Conservation (phyloP, 345 rosid genomes). For the Schrenkiella parvula region DNA sequence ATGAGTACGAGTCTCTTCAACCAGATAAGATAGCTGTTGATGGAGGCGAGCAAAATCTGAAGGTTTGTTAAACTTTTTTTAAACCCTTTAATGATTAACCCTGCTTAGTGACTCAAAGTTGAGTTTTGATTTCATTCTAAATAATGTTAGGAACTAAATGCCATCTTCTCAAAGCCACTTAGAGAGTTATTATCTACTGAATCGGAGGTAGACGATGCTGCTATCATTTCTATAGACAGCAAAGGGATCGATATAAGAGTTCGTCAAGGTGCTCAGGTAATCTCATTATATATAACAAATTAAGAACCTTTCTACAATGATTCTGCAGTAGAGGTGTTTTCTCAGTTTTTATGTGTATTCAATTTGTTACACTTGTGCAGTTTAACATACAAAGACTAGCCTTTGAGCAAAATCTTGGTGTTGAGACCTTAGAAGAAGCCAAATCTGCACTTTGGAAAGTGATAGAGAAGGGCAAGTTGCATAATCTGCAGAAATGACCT, state of each 20-base stretch:
- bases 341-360: background rate
- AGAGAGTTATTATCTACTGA: constrained; percentile 61
- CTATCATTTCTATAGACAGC: constrained; percentile 92
- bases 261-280: constrained; percentile 97
- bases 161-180: constrained; percentile 76
- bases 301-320: background rate
- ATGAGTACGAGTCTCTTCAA: constrained; percentile 69
- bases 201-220: constrained; percentile 87
- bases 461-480: constrained; percentile 57
- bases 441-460: constrained; percentile 76
- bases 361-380: constrained; percentile 33
- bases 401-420: constrained; percentile 61
- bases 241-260: constrained; percentile 88
- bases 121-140: background rate
- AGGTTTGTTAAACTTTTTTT: constrained; percentile 39
- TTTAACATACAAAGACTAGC: constrained; percentile 88
- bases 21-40: constrained; percentile 96
- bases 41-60: constrained; percentile 89
- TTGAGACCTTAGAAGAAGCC: constrained; percentile 88
- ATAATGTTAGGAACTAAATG: constrained; percentile 67
- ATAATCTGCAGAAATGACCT: constrained; percentile 38
- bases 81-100: background rate
- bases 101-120: background rate
- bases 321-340: background rate
- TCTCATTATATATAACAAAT: background rate